Evolutionary conservation across 2,329 filamentous ascomycete genomes (phyloP).

Genomic region (Cryphonectria japonica): DNA sequence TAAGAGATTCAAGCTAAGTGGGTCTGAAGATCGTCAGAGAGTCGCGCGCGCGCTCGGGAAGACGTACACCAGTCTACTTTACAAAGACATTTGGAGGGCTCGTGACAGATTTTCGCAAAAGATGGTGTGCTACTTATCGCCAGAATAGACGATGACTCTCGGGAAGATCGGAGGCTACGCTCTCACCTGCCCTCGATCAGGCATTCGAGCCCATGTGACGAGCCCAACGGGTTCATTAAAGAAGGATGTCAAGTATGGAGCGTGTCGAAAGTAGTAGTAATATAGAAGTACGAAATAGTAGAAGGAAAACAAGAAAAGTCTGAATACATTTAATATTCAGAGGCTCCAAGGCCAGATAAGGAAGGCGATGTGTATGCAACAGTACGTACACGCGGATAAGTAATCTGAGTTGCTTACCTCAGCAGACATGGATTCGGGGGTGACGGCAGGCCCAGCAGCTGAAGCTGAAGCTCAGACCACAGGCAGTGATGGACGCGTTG

Average conservation of each 20-base stretch:
- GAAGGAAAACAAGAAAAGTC: no score
- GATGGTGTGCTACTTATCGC: slow-evolving; percentile 6
- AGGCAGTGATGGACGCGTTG: slow-evolving; percentile 24
- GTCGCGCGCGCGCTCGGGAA: not conserved
- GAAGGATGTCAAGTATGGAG: not conserved
- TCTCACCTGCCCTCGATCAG: slow-evolving; percentile 5
- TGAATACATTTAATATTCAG: not conserved
- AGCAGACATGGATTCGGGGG: slow-evolving; percentile 18
- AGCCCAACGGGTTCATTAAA: not conserved
- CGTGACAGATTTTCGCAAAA: slow-evolving; percentile 1
- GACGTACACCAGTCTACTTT: not conserved
- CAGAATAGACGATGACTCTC: not conserved
- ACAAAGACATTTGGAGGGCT: not conserved
- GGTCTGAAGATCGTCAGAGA: not conserved
- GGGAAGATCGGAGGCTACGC: not conserved
- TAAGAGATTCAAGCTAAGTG: not conserved
- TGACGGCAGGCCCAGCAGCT: not conserved
- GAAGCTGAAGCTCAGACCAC: slow-evolving; percentile 25
- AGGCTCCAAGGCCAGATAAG: not conserved
- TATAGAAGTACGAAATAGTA: not conserved
- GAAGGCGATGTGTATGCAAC: not conserved
- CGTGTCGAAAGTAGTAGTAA: not conserved
- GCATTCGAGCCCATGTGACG: slow-evolving; percentile 1
- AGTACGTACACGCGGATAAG: not conserved
- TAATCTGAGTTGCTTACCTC: slow-evolving; percentile 22